Percentiles rank a stretch among this genome's conserved stretches.
Conservation (phyloP, 78 protist genomes). For the Tieghemostelium lacteum region DNA sequence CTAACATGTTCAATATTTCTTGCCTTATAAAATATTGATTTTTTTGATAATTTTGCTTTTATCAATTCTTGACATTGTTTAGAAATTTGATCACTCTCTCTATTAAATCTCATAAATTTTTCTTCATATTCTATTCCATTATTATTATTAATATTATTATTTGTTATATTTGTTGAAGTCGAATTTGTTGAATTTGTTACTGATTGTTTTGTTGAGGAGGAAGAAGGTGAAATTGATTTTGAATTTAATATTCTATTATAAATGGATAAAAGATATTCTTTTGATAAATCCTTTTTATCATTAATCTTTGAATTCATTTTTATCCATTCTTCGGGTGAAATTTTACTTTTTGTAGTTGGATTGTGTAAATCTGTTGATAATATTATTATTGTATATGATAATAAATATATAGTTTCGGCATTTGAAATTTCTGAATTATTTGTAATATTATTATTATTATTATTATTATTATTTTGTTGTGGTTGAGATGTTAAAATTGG, state of each 20-base stretch:
- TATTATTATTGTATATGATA: slow-evolving; percentile 46
- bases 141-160: neutral
- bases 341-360: slow-evolving; percentile 33
- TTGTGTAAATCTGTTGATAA: slow-evolving; percentile 59
- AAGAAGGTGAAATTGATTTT: slow-evolving; percentile 34
- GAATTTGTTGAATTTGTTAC: too few relatives aligned
- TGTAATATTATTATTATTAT: neutral
- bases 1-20: slow-evolving; percentile 70
- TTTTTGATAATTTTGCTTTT: slow-evolving; percentile 50
- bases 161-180: too few relatives aligned
- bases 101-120: slow-evolving; percentile 43
- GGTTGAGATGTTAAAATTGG: too few relatives aligned
- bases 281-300: slow-evolving; percentile 32
- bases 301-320: slow-evolving; percentile 66
- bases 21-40: slow-evolving; percentile 59
- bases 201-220: neutral
- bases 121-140: slow-evolving; percentile 19
- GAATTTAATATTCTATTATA: slow-evolving; percentile 24
- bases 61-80: slow-evolving; percentile 71
- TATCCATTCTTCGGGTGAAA: slow-evolving; percentile 45
- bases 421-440: slow-evolving; percentile 22
- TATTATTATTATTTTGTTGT: too few relatives aligned
- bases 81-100: slow-evolving; percentile 56
- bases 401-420: slow-evolving; percentile 57
- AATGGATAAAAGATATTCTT: slow-evolving; percentile 27